Evolutionary conservation across 257 asterid species (phyloP).

Genomic region (Haberlea rhodopensis): DNA sequence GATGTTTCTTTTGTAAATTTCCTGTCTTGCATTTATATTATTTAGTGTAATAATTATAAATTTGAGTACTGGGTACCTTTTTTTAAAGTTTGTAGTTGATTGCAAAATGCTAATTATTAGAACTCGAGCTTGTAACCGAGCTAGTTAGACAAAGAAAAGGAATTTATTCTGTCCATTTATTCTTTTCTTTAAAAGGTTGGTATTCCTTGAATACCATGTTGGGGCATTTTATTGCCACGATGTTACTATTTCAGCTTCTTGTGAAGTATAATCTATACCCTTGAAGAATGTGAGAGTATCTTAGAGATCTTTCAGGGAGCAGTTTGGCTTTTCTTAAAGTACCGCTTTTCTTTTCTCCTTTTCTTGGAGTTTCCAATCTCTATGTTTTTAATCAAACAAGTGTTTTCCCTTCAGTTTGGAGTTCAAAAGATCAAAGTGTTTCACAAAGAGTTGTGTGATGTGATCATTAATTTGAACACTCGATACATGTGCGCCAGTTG

Average conservation of each 20-base stretch:
- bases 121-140: conserved; percentile 13
- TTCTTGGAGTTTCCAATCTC: background rate
- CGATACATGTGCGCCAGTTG: background rate
- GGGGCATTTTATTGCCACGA: too few species aligned
- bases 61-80: background rate
- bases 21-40: background rate
- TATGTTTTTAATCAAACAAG: too few species aligned
- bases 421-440: background rate
- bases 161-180: background rate
- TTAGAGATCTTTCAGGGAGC: too few species aligned
- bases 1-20: background rate
- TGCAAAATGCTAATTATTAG: background rate
- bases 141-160: background rate
- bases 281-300: background rate
- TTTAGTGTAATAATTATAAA: background rate
- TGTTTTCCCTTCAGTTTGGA: background rate
- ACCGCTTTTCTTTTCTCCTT: too few species aligned
- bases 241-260: too few species aligned
- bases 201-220: too few species aligned
- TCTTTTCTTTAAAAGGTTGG: background rate
- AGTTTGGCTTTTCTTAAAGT: too few species aligned
- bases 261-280: background rate
- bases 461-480: background rate
- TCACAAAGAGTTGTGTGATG: background rate
- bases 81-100: conserved; percentile 17